Conservation (phyloP, 495 filamentous ascomycete genomes). For the Lindgomyces ingoldianus region DNA sequence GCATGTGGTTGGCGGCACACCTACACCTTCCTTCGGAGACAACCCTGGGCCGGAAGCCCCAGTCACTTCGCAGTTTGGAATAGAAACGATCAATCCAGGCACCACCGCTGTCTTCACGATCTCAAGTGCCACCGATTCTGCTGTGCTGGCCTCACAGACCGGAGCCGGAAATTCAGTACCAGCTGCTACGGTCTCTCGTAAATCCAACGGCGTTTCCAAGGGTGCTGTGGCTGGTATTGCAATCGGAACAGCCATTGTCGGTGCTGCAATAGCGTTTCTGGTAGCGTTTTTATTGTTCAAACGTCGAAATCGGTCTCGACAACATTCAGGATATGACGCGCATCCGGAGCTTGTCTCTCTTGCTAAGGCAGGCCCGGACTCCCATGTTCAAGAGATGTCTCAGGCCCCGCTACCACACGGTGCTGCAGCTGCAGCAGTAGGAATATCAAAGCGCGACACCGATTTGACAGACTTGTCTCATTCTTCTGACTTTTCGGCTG, state of each 20-base stretch:
- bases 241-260: slow-evolving; percentile 27
- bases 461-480: slow-evolving; percentile 4
- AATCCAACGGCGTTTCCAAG: slow-evolving; percentile 23
- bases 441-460: not conserved
- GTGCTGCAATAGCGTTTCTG: slow-evolving; percentile 27
- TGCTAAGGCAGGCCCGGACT: not conserved
- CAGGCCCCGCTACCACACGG: slow-evolving; percentile 1
- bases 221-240: slow-evolving; percentile 32
- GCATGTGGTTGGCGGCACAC: too few relatives aligned
- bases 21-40: too few relatives aligned
- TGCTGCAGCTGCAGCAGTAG: not conserved
- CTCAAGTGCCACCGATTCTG: not conserved
- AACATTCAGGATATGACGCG: slow-evolving; percentile 1
- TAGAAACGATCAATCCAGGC: too few relatives aligned
- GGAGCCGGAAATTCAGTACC: not conserved
- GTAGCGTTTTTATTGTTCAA: slow-evolving; percentile 30
- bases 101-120: too few relatives aligned
- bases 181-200: not conserved
- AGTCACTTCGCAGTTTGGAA: too few relatives aligned
- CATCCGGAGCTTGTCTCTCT: slow-evolving; percentile 9
- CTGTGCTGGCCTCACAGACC: not conserved
- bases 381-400: slow-evolving; percentile 18
- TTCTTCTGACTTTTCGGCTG: slow-evolving; percentile 11
- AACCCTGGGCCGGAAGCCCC: too few relatives aligned
- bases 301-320: slow-evolving; percentile 1